phyloP scores from a whole-genome alignment of 169 alveolate genomes.

The Cryptosporidium ryanae region DNA sequence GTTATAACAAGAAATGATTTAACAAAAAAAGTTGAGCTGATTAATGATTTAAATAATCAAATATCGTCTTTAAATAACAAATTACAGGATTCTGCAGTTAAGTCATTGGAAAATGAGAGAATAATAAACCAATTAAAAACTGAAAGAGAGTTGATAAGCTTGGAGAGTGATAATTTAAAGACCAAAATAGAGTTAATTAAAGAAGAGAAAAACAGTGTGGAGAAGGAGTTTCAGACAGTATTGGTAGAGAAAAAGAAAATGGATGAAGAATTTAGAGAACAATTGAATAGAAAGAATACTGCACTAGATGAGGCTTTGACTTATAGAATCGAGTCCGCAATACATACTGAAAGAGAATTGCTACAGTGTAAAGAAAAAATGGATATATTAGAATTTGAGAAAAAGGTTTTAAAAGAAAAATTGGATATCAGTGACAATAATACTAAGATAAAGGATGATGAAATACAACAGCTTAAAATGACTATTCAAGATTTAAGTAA shows the following conservation, averaged over 20 bases:
- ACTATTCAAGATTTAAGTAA: constrained; percentile 41
- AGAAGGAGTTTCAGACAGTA: constrained; percentile 34
- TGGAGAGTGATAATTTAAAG: constrained; percentile 44
- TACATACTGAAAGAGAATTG: constrained; percentile 46
- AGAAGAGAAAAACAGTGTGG: constrained; percentile 30
- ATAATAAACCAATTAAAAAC: constrained; percentile 16
- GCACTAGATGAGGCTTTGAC: constrained; percentile 49
- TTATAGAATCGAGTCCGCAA: constrained; percentile 58
- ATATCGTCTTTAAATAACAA: constrained; percentile 27
- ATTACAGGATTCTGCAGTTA: constrained; percentile 27
- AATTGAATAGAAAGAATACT: constrained; percentile 26
- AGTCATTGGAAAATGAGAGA: constrained; percentile 40
- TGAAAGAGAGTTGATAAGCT: constrained; percentile 3
- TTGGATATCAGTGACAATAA: constrained; percentile 25
- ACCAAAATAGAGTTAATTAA: constrained; percentile 26
- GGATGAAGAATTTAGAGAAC: constrained; percentile 53
- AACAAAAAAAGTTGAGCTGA: constrained; percentile 50
- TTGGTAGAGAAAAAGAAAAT: constrained; percentile 26
- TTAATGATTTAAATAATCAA: constrained; percentile 35
- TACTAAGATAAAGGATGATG: constrained; percentile 49
- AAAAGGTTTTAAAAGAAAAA: constrained; percentile 27
- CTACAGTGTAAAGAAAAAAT: constrained; percentile 47
- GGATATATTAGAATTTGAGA: constrained; percentile 25
- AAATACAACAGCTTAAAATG: constrained; percentile 47
- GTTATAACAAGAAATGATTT: constrained; percentile 38